These are phyloP conservation scores for Flammula alnicola DNA, from an alignment of 1,284 basidiomycete species.

Conservation along the genomic window DNA sequence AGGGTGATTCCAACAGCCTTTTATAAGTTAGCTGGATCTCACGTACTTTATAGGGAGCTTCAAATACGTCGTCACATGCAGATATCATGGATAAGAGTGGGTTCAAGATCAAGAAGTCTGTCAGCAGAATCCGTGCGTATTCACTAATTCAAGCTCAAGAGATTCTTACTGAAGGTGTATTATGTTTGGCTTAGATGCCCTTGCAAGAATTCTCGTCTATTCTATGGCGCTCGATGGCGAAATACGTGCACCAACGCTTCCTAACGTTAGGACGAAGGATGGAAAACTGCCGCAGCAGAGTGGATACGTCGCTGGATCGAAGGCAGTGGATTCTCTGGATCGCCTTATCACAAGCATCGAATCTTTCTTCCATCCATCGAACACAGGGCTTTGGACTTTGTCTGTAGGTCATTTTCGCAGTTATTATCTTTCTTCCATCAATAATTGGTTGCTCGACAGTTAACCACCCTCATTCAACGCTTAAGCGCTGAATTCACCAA, in stretches of 20 bases:
- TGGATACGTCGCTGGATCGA: conserved; percentile 85
- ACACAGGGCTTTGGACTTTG: conserved; percentile 73
- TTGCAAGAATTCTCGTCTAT: conserved; percentile 90
- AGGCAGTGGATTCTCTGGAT: conserved; percentile 88
- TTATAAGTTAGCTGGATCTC: background rate
- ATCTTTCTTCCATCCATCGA: conserved; percentile 91
- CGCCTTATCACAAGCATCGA: conserved; percentile 93
- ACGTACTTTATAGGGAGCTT: conserved; percentile 52
- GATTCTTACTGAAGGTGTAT: conserved; percentile 8
- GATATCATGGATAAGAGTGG: conserved; percentile 71
- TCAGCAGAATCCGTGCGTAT: conserved; percentile 69
- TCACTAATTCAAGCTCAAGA: conserved; percentile 13
- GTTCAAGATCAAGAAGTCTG: conserved; percentile 78
- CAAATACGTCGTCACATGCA: conserved; percentile 67
- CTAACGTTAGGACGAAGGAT: conserved; percentile 30
- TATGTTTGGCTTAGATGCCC: conserved; percentile 60
- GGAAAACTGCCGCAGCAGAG: conserved; percentile 35
- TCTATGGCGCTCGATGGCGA: conserved; percentile 89
- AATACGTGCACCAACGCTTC: conserved; percentile 46
- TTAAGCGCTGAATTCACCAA: conserved; percentile 83
- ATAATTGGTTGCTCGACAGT: conserved; percentile 36
- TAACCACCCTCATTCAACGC: conserved; percentile 81
- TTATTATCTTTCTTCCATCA: background rate
- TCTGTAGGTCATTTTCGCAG: conserved; percentile 42
- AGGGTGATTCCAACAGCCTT: conserved; percentile 44